Percentiles rank a stretch among this genome's conserved stretches.
Conservation (phyloP, 164 flowering plant species). For the Macadamia integrifolia region DNA sequence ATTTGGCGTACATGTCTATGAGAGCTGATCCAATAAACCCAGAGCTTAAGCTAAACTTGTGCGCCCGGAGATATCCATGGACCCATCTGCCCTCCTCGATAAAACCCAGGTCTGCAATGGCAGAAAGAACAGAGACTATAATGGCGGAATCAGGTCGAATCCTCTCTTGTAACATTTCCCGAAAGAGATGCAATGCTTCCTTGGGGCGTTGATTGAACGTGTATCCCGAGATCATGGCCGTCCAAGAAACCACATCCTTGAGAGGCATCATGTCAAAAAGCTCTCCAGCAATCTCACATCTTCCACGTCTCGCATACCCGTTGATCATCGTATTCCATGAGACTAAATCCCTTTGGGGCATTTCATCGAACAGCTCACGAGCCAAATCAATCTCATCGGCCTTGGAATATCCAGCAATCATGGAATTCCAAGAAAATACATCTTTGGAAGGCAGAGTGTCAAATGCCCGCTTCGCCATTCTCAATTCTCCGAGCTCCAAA, state of each 20-base stretch:
- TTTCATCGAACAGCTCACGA: slow-evolving; percentile 19
- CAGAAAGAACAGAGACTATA: slow-evolving; percentile 21
- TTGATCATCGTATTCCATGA: slow-evolving; percentile 25
- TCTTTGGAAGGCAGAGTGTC: slow-evolving; percentile 26
- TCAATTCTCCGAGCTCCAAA: slow-evolving; percentile 18
- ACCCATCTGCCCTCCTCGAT: slow-evolving; percentile 33
- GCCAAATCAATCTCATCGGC: slow-evolving; percentile 19
- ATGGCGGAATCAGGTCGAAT: slow-evolving; percentile 23
- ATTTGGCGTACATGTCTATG: slow-evolving; percentile 37
- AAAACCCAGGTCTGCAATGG: slow-evolving; percentile 23
- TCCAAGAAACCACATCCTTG: slow-evolving; percentile 34
- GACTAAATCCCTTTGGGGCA: slow-evolving; percentile 25
- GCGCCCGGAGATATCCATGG: slow-evolving; percentile 18
- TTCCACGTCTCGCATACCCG: slow-evolving; percentile 24
- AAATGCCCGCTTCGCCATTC: slow-evolving; percentile 21
- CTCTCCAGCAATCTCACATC: slow-evolving; percentile 14
- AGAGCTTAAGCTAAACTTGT: slow-evolving; percentile 13
- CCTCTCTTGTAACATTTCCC: slow-evolving; percentile 19
- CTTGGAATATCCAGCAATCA: slow-evolving; percentile 19
- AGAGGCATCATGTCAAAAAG: slow-evolving; percentile 13
- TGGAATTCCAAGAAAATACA: slow-evolving; percentile 24
- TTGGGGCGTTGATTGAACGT: slow-evolving; percentile 11
- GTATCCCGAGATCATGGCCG: slow-evolving; percentile 24
- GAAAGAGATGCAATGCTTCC: slow-evolving; percentile 26
- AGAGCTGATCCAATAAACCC: slow-evolving; percentile 27